These are phyloP conservation scores for Dissophora ornata DNA, from an alignment of 192 early-diverging fungal species.

Conservation along the genomic window DNA sequence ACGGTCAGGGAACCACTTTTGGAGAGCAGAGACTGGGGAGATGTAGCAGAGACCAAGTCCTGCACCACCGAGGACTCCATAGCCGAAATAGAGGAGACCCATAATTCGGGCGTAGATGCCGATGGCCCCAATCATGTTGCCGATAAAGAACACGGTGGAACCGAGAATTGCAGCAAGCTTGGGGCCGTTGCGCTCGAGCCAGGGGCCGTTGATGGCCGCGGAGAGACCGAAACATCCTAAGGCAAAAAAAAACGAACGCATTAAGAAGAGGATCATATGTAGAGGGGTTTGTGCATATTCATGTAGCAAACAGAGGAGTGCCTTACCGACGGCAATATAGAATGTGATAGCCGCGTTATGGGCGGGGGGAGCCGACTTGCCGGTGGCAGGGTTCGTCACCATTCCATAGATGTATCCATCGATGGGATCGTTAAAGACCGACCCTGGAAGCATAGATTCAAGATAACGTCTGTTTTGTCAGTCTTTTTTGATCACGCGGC, in stretches of 20 bases:
- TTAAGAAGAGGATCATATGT: too few relatives aligned
- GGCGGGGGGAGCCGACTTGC: slow-evolving; percentile 49
- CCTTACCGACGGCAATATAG: slow-evolving; percentile 66
- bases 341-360: slow-evolving; percentile 68
- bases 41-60: slow-evolving; percentile 74
- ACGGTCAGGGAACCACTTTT: slow-evolving; percentile 73
- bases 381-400: slow-evolving; percentile 19
- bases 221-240: slow-evolving; percentile 64
- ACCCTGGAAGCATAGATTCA: slow-evolving; percentile 55
- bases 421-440: slow-evolving; percentile 71
- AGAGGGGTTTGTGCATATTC: too few relatives aligned
- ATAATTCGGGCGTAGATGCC: slow-evolving; percentile 64
- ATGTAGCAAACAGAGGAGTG: background rate
- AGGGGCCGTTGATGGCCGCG: slow-evolving; percentile 69
- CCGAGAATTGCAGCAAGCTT: slow-evolving; percentile 63
- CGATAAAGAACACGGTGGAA: slow-evolving; percentile 60
- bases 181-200: slow-evolving; percentile 69
- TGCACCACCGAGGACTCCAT: slow-evolving; percentile 69
- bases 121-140: slow-evolving; percentile 69
- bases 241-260: background rate
- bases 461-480: background rate
- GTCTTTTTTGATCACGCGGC: background rate
- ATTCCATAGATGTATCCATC: slow-evolving; percentile 55
- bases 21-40: slow-evolving; percentile 68
- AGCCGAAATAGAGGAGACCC: slow-evolving; percentile 72